Conservation (phyloP, 1,284 basidiomycete genomes). For the Cutaneotrichosporon mucoides region DNA sequence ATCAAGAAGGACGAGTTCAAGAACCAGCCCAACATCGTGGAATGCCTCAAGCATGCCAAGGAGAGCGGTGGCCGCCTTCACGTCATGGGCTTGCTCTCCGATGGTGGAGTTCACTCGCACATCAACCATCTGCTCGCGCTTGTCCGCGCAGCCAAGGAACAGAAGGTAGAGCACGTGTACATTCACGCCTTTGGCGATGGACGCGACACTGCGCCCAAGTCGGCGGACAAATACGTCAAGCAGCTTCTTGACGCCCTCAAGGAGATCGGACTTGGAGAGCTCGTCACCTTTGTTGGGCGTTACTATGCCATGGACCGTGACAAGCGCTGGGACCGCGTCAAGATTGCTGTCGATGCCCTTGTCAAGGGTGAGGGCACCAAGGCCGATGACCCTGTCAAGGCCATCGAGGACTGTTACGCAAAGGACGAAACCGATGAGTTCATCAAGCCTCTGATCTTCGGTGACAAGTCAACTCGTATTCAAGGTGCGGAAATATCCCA, state of each 20-base stretch:
- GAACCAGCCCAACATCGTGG: constrained; percentile 67
- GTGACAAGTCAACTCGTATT: constrained; percentile 70
- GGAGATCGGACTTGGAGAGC: constrained; percentile 58
- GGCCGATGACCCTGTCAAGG: constrained; percentile 60
- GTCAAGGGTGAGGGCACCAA: constrained; percentile 68
- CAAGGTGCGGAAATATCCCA: constrained; percentile 56
- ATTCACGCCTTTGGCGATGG: constrained; percentile 83
- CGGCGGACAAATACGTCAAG: constrained; percentile 66
- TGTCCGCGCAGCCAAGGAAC: constrained; percentile 78
- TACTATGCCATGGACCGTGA: constrained; percentile 96
- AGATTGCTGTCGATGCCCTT: constrained; percentile 78
- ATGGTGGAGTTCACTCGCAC: constrained; percentile 92
- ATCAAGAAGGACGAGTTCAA: constrained; percentile 85
- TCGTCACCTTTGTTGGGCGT: constrained; percentile 76
- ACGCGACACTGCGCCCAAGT: constrained; percentile 81
- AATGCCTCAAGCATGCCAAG: constrained; percentile 70
- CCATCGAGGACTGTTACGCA: constrained; percentile 67
- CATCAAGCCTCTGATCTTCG: constrained; percentile 83
- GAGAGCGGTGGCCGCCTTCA: constrained; percentile 74
- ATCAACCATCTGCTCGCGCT: constrained; percentile 80
- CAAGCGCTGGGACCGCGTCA: constrained; percentile 88
- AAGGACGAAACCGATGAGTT: constrained; percentile 87
- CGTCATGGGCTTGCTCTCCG: constrained; percentile 79
- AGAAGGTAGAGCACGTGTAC: constrained; percentile 74
- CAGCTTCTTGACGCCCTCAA: constrained; percentile 72